phyloP scores from a whole-genome alignment of 108 stramenopile genomes.

The Cyclostephanos invisitatus region DNA sequence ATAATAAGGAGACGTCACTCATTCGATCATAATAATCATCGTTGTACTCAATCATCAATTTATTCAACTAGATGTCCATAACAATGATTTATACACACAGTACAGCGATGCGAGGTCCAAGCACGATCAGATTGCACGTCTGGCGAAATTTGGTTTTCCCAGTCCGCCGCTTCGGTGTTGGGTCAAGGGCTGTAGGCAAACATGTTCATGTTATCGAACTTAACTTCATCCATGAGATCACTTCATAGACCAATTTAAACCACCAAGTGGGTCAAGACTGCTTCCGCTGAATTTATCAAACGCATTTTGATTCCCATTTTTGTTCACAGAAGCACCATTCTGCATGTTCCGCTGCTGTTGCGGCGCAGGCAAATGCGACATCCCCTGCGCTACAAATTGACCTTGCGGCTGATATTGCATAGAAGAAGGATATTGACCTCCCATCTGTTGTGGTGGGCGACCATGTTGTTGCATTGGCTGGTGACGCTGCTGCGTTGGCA shows the following conservation, averaged over 20 bases:
- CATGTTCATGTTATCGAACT: slow-evolving; percentile 62
- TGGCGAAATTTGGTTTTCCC: slow-evolving; percentile 71
- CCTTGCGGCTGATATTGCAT: slow-evolving; percentile 30
- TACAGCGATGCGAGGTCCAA: no score
- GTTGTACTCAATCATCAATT: no score
- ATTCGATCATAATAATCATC: no score
- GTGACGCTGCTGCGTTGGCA: slow-evolving; percentile 43
- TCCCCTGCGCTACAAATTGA: slow-evolving; percentile 38
- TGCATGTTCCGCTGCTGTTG: slow-evolving; percentile 37
- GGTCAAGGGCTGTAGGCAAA: slow-evolving; percentile 64
- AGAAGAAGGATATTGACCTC: slow-evolving; percentile 45
- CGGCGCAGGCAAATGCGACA: slow-evolving; percentile 30
- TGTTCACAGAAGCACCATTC: slow-evolving; percentile 9
- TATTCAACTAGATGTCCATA: no score
- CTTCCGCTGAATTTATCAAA: slow-evolving; percentile 54
- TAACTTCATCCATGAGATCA: slow-evolving; percentile 72
- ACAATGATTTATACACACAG: no score
- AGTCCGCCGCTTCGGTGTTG: slow-evolving; percentile 62
- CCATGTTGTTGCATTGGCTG: slow-evolving; percentile 38
- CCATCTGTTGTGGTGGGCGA: slow-evolving; percentile 27
- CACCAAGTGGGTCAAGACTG: slow-evolving; percentile 66
- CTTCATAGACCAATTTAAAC: slow-evolving; percentile 46
- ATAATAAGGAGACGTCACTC: no score
- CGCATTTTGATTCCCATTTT: slow-evolving; percentile 39
- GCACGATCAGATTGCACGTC: slow-evolving; percentile 90